These are phyloP conservation scores for Fusarium sublunatum DNA, from an alignment of 2,329 filamentous ascomycete species.

Conservation along the genomic window DNA sequence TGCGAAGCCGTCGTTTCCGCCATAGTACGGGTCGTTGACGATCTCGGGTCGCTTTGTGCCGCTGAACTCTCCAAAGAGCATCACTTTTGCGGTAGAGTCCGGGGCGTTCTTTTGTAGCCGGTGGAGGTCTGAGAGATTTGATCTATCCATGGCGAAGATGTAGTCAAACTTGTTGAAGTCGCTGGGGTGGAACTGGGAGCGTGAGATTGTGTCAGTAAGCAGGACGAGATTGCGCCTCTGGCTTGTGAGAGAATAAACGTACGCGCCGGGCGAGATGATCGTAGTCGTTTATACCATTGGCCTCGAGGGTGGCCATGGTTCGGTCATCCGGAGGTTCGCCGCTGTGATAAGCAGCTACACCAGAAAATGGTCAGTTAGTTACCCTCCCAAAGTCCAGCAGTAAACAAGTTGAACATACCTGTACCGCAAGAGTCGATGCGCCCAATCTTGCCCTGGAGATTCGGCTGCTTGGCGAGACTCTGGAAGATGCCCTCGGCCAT, in stretches of 20 bases:
- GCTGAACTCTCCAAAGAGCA: constrained; percentile 86
- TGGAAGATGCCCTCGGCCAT: constrained; percentile 97
- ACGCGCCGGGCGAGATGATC: constrained; percentile 81
- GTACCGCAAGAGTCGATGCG: constrained; percentile 91
- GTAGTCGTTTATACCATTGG: constrained; percentile 82
- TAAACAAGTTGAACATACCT: constrained; percentile 51
- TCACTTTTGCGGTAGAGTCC: constrained; percentile 72
- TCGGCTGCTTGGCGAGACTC: constrained; percentile 70
- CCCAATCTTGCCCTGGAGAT: constrained; percentile 69
- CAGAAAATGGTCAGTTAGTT: constrained; percentile 12
- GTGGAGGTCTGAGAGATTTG: constrained; percentile 79
- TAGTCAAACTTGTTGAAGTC: constrained; percentile 93
- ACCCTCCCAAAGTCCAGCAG: neutral
- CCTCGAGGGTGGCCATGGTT: constrained; percentile 81
- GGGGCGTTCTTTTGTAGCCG: constrained; percentile 68
- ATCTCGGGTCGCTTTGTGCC: constrained; percentile 74
- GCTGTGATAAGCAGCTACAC: constrained; percentile 81
- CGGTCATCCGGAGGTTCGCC: constrained; percentile 82
- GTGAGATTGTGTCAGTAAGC: constrained; percentile 15
- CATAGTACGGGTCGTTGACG: constrained; percentile 92
- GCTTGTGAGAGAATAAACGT: constrained; percentile 33
- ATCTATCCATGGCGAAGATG: constrained; percentile 92
- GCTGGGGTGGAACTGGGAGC: constrained; percentile 61
- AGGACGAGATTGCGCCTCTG: neutral
- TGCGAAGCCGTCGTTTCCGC: constrained; percentile 82